Conservation (phyloP, 2,329 filamentous ascomycete genomes). For the Fusarium sp. region DNA sequence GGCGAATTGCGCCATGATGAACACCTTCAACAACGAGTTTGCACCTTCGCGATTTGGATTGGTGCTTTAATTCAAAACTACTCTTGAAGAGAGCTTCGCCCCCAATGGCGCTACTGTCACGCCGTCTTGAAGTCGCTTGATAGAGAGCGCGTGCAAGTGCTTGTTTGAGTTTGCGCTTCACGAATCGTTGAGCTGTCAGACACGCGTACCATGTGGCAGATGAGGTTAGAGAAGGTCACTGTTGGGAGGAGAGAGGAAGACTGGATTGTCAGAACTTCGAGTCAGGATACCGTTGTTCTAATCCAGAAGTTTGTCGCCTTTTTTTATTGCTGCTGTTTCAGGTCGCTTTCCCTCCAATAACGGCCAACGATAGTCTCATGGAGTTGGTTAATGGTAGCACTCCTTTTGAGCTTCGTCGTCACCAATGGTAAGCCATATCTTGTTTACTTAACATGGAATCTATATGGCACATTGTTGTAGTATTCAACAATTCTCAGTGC, state of each 20-base stretch:
- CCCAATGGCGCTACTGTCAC: slow-evolving; percentile 15
- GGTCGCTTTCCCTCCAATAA: not conserved
- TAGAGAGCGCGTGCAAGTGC: slow-evolving; percentile 8
- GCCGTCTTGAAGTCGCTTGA: slow-evolving; percentile 25
- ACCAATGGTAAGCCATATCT: slow-evolving; percentile 11
- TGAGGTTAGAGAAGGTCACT: not conserved
- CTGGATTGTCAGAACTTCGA: slow-evolving; percentile 5
- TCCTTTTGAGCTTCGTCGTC: not conserved
- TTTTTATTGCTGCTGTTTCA: slow-evolving; percentile 3
- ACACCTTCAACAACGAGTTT: slow-evolving; percentile 1
- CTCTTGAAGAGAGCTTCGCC: slow-evolving; percentile 1
- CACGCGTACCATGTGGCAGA: slow-evolving; percentile 25
- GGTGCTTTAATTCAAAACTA: slow-evolving; percentile 25
- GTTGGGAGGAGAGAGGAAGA: slow-evolving; percentile 1
- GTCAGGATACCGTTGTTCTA: slow-evolving; percentile 13
- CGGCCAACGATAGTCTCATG: not conserved
- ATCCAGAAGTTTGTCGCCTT: slow-evolving; percentile 22
- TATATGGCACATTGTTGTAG: not conserved
- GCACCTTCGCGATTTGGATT: slow-evolving; percentile 22
- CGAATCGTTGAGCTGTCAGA: slow-evolving; percentile 30
- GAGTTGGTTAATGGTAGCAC: not conserved
- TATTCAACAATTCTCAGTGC: slow-evolving; percentile 8
- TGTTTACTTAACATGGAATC: not conserved
- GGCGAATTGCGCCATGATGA: slow-evolving; percentile 19
- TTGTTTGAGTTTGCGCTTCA: slow-evolving; percentile 30